Evolutionary conservation across 257 asterid species (phyloP), one percentile per base, ranked within the genome.

Genomic region (Scutellaria galericulata): DNA sequence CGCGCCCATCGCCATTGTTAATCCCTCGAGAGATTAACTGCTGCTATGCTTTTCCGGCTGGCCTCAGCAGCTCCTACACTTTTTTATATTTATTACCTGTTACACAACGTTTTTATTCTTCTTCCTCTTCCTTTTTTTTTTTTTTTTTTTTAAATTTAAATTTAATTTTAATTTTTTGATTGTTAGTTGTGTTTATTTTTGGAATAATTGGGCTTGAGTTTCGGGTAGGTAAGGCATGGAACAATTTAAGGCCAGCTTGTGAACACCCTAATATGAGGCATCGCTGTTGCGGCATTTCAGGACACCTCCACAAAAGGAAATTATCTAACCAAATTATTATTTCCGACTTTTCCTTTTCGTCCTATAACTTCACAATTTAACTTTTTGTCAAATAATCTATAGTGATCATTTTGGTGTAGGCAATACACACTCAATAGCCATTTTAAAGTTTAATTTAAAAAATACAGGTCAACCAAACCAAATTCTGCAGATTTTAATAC

Each of bases 1-100:
- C 82, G 88, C 87, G 86, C 92, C 94, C 96, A 67, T 83, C 81
- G 76, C 77, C 85, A 81, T 83, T 35, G 44, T 77, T 68, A 71
- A 77, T 78, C 71, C 68, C 40, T 60, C 35, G 24, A 7, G 54
- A 65, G 73, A 24, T 67, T 47, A 42, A 66, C 37, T 31, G 44
- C 13, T 20, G 13, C 60, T 9, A 9, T 27, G 31, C 5, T 7
- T 60, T 52, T 18, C 27, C 18, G n/a, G 52, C 11, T 61, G 64
- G 64, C 11, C 37, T 57, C 18, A 22, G 45, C 18, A 22, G 45
- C 8, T 0, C 15, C 40, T 39, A 13, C 5, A 2, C 9, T 61
- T 18, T 20, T 48, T 5, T 7, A 15, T 54, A n/a, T n/a, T n/a
- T n/a, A n/a, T n/a, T 42, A 18, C 37, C 72, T 68, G 18, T 24